Conservation (phyloP, 1,284 basidiomycete species). For the Pseudozyma pruni region DNA sequence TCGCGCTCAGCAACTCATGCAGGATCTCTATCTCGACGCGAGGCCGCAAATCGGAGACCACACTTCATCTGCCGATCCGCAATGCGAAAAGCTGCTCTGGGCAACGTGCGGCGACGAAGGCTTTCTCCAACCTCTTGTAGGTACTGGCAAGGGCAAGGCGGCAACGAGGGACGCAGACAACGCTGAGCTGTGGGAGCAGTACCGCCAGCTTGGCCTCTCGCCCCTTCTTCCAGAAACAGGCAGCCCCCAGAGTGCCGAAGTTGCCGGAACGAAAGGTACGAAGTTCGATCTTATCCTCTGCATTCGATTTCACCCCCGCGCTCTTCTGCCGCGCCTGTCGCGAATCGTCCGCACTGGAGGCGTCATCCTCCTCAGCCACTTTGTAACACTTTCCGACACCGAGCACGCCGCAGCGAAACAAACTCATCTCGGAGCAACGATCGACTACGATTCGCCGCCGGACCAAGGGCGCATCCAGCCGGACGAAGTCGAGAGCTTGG, state of each 20-base stretch:
- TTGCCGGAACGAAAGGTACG: neutral
- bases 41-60: neutral
- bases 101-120: slow-evolving; percentile 32
- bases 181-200: slow-evolving; percentile 3
- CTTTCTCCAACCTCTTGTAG: slow-evolving; percentile 24
- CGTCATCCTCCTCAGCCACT: slow-evolving; percentile 40
- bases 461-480: slow-evolving; percentile 36
- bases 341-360: slow-evolving; percentile 19
- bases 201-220: slow-evolving; percentile 6
- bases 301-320: slow-evolving; percentile 39
- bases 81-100: slow-evolving; percentile 35
- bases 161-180: neutral
- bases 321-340: slow-evolving; percentile 17
- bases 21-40: slow-evolving; percentile 25
- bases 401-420: slow-evolving; percentile 4
- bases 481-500: slow-evolving; percentile 22
- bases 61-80: neutral
- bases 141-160: slow-evolving; percentile 35
- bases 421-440: slow-evolving; percentile 6
- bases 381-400: slow-evolving; percentile 18
- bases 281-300: slow-evolving; percentile 32
- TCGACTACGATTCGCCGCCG: slow-evolving; percentile 38
- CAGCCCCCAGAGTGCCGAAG: neutral
- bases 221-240: slow-evolving; percentile 2
- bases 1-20: slow-evolving; percentile 26